Percentiles rank a stretch among this genome's conserved stretches.
Conservation (phyloP, 495 filamentous ascomycete species). For the Neurospora sp. region DNA sequence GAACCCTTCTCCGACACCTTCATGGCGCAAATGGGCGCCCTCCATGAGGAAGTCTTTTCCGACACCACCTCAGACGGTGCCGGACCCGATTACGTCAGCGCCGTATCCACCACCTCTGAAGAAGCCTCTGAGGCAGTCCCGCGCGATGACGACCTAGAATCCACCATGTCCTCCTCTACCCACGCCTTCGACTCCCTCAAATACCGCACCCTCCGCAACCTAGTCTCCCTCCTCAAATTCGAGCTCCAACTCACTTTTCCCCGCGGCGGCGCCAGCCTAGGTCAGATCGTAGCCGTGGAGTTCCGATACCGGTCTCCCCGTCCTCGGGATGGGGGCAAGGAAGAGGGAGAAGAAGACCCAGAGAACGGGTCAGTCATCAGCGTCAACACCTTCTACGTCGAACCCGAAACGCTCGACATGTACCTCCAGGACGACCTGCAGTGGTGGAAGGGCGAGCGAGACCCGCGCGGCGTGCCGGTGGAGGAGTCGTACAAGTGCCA, state of each 20-base stretch:
- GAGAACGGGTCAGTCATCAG: constrained; percentile 45
- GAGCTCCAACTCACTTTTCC: constrained; percentile 50
- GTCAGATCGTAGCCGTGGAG: constrained; percentile 52
- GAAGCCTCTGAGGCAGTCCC: neutral
- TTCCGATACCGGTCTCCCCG: constrained; percentile 37
- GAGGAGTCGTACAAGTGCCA: constrained; percentile 87
- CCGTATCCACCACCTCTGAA: constrained; percentile 33
- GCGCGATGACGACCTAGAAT: neutral
- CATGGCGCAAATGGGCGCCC: constrained; percentile 61
- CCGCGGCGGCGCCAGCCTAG: constrained; percentile 34
- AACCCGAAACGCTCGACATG: constrained; percentile 45
- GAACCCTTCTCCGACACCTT: constrained; percentile 67
- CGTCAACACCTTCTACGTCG: constrained; percentile 57
- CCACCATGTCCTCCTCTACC: neutral
- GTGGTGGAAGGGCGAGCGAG: constrained; percentile 81
- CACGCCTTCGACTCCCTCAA: constrained; percentile 7
- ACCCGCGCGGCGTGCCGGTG: constrained; percentile 68
- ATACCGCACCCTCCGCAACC: constrained; percentile 30
- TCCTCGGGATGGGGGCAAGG: neutral
- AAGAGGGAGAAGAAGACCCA: constrained; percentile 7
- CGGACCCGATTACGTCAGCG: neutral
- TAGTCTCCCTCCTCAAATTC: constrained; percentile 26
- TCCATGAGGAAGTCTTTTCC: constrained; percentile 50
- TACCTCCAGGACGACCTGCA: constrained; percentile 62
- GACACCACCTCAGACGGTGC: constrained; percentile 20